phyloP scores from a whole-genome alignment of 306 rosid genomes.

The Cotoneaster glaucophyllus region DNA sequence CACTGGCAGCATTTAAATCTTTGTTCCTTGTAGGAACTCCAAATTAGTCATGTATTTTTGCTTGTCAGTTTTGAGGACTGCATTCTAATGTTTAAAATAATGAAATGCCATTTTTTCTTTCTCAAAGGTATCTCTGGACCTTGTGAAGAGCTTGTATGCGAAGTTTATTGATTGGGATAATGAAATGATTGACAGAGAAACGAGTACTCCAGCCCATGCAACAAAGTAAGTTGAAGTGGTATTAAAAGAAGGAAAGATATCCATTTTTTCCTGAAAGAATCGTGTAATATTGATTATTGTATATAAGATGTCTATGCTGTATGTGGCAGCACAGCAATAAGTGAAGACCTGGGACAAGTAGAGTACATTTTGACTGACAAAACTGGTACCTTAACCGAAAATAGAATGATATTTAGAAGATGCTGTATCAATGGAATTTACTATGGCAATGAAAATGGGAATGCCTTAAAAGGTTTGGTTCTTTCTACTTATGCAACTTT shows the following conservation, averaged over 20 bases:
- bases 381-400: slow-evolving; percentile 96
- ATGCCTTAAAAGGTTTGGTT: slow-evolving; percentile 86
- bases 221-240: slow-evolving; percentile 63
- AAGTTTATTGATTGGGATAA: slow-evolving; percentile 97
- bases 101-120: slow-evolving; percentile 15
- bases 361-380: slow-evolving; percentile 98
- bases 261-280: slow-evolving; percentile 11
- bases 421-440: slow-evolving; percentile 75
- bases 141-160: slow-evolving; percentile 93
- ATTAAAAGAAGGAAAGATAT: slow-evolving; percentile 17
- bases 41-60: background rate
- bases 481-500: slow-evolving; percentile 6
- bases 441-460: slow-evolving; percentile 88
- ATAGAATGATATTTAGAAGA: slow-evolving; percentile 94
- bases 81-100: slow-evolving; percentile 16
- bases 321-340: slow-evolving; percentile 99
- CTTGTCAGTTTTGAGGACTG: background rate
- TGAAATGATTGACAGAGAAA: slow-evolving; percentile 80
- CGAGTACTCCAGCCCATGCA: slow-evolving; percentile 82
- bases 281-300: slow-evolving; percentile 8
- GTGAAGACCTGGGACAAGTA: slow-evolving; percentile 98
- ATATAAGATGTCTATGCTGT: slow-evolving; percentile 40
- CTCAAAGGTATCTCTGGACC: slow-evolving; percentile 90
- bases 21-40: background rate
- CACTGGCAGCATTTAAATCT: background rate